Percentiles rank a stretch among this genome's conserved stretches.
Evolutionary conservation across 305 asterid genomes (phyloP).

Genomic region (Plantago coronopus): DNA sequence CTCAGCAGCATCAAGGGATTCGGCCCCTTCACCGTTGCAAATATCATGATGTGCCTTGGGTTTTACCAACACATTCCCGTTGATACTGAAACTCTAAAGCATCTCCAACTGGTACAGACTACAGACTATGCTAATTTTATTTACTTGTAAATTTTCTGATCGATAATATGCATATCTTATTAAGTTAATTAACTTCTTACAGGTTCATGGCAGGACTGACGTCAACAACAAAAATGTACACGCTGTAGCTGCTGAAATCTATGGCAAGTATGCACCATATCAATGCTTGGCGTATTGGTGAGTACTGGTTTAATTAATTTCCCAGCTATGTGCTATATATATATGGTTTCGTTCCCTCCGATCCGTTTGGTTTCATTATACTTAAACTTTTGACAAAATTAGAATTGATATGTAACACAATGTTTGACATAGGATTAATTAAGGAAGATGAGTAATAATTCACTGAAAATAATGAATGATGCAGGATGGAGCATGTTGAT

Average conservation of each 20-base stretch:
- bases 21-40: constrained; percentile 36
- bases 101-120: constrained; percentile 30
- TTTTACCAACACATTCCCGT: constrained; percentile 29
- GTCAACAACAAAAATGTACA: neutral
- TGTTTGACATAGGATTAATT: neutral
- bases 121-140: too few species aligned
- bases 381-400: too few species aligned
- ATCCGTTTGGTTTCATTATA: too few species aligned
- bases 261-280: constrained; percentile 37
- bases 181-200: neutral
- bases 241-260: constrained; percentile 22
- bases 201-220: constrained; percentile 23
- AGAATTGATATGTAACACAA: too few species aligned
- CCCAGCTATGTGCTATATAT: too few species aligned
- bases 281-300: constrained; percentile 43
- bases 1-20: constrained; percentile 22
- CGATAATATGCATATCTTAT: neutral
- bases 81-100: constrained; percentile 40
- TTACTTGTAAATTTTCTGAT: neutral
- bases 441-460: neutral
- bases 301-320: neutral
- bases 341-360: too few species aligned
- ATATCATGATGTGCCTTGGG: constrained; percentile 41
- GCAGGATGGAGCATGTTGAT: constrained; percentile 9
- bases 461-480: neutral